These are phyloP conservation scores for Fusarium tricinctum DNA, from an alignment of 2,329 filamentous ascomycete genomes.

Conservation along the genomic window DNA sequence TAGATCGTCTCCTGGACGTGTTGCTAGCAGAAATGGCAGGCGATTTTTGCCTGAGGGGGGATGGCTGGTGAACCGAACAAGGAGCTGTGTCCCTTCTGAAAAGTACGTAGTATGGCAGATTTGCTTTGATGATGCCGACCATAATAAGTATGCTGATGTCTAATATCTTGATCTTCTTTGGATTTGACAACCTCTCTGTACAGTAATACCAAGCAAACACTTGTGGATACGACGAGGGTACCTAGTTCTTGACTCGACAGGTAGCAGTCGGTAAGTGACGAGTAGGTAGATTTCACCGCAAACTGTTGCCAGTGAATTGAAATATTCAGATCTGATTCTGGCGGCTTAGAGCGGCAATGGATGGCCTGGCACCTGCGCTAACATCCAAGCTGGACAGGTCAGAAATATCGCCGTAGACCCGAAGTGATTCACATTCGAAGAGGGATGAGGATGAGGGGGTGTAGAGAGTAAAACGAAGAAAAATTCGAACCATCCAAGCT, in stretches of 20 bases:
- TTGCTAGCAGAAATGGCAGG: slow-evolving; percentile 14
- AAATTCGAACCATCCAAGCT: slow-evolving; percentile 37
- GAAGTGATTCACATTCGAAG: slow-evolving; percentile 41
- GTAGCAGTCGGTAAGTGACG: slow-evolving; percentile 43
- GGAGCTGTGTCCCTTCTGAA: slow-evolving; percentile 5
- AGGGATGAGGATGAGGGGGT: slow-evolving; percentile 26
- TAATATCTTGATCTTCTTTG: slow-evolving; percentile 15
- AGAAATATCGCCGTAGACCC: slow-evolving; percentile 45
- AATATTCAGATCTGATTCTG: slow-evolving; percentile 39
- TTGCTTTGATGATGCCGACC: neutral
- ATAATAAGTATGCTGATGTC: slow-evolving; percentile 4
- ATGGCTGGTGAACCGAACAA: slow-evolving; percentile 26
- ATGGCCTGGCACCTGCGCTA: slow-evolving; percentile 49
- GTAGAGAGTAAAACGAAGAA: slow-evolving; percentile 36
- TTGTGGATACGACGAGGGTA: slow-evolving; percentile 46
- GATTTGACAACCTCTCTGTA: neutral
- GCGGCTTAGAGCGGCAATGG: slow-evolving; percentile 52
- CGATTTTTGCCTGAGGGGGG: slow-evolving; percentile 19
- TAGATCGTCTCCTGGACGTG: slow-evolving; percentile 30
- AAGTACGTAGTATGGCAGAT: neutral
- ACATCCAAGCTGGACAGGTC: slow-evolving; percentile 37
- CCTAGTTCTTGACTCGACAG: slow-evolving; percentile 27
- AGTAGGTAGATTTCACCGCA: slow-evolving; percentile 42
- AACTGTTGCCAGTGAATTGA: slow-evolving; percentile 31
- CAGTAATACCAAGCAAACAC: slow-evolving; percentile 13